Percentiles rank a stretch among this genome's conserved stretches.
phyloP scores from a whole-genome alignment of 306 rosid species.

The Malus domestica region ASM211411v1 NC_041791.1:23931501-23932000 shows the following conservation, averaged over 20 bases:
- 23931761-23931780: not conserved
- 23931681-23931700: constrained; percentile 87
- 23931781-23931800: no score
- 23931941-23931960: constrained; percentile 95
- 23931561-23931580: not conserved
- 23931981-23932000: constrained; percentile 89
- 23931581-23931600: not conserved
- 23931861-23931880: constrained; percentile 57
- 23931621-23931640: constrained; percentile 91
- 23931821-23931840: not conserved
- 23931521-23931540: constrained; percentile 91
- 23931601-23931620: not conserved
- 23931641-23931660: constrained; percentile 55
- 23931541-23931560: constrained; percentile 8
- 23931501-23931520: constrained; percentile 48
- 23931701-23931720: not conserved
- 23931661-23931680: constrained; percentile 83
- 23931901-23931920: constrained; percentile 89
- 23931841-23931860: not conserved
- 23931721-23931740: not conserved
- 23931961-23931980: constrained; percentile 85
- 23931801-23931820: not conserved
- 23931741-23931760: not conserved
- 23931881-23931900: constrained; percentile 95
- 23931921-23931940: constrained; percentile 95